A percentile compares a stretch with the other conserved stretches of the same genome.
Conservation (phyloP, 2,329 filamentous ascomycete genomes). For the Phoma sp. region DNA sequence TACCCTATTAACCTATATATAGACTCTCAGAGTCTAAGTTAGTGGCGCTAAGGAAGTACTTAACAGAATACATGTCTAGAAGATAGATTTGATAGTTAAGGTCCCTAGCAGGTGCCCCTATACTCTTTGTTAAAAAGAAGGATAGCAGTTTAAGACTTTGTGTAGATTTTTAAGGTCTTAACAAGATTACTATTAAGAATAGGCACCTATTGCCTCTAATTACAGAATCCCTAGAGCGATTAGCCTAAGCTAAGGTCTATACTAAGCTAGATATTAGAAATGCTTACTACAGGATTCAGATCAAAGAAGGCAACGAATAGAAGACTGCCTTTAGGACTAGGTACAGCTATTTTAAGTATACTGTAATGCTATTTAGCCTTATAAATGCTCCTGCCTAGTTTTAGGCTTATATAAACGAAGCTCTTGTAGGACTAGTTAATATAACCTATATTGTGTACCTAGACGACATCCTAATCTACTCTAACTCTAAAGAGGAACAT, state of each 20-base stretch:
- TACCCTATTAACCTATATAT: background rate
- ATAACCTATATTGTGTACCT: background rate
- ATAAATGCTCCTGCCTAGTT: background rate
- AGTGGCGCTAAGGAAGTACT: background rate
- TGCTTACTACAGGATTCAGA: background rate
- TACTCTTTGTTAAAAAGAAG: background rate
- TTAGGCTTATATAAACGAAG: background rate
- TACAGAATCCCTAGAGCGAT: background rate
- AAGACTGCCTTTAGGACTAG: background rate
- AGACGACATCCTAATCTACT: background rate
- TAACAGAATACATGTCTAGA: background rate
- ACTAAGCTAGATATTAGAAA: background rate
- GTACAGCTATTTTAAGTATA: background rate
- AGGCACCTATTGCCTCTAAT: background rate
- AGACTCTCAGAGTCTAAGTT: background rate
- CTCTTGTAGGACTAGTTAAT: background rate
- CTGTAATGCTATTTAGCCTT: background rate
- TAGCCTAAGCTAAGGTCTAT: background rate
- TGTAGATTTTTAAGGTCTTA: background rate
- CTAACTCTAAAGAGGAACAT: background rate
- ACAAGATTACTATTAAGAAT: background rate
- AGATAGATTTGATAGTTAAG: background rate
- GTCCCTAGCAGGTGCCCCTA: background rate
- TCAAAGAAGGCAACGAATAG: background rate
- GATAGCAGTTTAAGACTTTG: background rate